A percentile compares a stretch with the other conserved stretches of the same genome.
Conservation (phyloP, 345 rosid genomes). For the Ricinus communis region DNA sequence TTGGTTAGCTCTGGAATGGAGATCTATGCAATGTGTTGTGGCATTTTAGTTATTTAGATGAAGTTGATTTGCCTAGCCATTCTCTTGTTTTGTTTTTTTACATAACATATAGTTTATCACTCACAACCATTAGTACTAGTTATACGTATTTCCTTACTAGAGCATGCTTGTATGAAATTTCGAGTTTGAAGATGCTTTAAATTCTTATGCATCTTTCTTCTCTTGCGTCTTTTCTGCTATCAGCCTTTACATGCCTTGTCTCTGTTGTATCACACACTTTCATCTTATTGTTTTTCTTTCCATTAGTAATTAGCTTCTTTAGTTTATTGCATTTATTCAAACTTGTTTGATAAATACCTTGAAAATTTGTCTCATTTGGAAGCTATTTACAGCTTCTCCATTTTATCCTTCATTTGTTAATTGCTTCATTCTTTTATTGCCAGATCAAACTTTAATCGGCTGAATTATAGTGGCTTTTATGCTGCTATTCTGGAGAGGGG, state of each 20-base stretch:
- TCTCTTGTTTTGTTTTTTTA: neutral
- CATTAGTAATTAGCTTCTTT: neutral
- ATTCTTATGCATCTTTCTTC: neutral
- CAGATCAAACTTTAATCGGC: slow-evolving; percentile 81
- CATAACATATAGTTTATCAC: neutral
- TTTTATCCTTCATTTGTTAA: neutral
- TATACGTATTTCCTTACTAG: neutral
- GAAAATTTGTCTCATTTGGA: neutral
- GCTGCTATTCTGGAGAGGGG: slow-evolving; percentile 82
- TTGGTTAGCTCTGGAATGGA: neutral
- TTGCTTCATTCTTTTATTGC: neutral
- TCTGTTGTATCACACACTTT: neutral
- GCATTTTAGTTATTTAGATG: neutral
- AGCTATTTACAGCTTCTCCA: neutral
- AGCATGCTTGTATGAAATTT: neutral
- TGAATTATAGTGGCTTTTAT: slow-evolving; percentile 75
- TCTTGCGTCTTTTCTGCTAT: neutral
- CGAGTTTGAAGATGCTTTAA: neutral
- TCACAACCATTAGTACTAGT: neutral
- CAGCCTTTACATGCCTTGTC: neutral
- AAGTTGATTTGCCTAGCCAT: slow-evolving; percentile 1
- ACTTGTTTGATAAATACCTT: neutral
- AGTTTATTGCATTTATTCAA: neutral
- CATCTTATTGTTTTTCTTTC: neutral
- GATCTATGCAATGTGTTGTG: neutral